These are phyloP conservation scores for Globisporangium polare DNA, from an alignment of 352 stramenopile species.

Conservation along the genomic window DNA sequence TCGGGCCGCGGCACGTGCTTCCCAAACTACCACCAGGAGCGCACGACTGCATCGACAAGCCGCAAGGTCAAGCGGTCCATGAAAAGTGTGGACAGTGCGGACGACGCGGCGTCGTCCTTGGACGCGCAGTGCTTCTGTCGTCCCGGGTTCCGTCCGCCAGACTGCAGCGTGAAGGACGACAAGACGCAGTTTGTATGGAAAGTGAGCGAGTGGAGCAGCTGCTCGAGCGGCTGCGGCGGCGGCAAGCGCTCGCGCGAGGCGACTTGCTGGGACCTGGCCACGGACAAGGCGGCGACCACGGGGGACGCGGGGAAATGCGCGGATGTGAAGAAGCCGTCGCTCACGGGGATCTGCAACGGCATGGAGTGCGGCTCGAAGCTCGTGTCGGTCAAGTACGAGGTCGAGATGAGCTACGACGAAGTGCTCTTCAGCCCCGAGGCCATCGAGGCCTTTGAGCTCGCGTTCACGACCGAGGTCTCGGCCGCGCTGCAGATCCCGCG, in stretches of 20 bases:
- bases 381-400: constrained; percentile 57
- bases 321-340: constrained; percentile 35
- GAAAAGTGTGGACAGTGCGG: constrained; percentile 6
- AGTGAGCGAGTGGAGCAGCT: constrained; percentile 52
- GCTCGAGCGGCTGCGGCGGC: constrained; percentile 59
- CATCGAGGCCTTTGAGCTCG: constrained; percentile 49
- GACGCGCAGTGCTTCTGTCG: constrained; percentile 59
- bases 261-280: constrained; percentile 32
- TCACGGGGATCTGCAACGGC: constrained; percentile 67
- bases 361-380: constrained; percentile 75
- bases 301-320: constrained; percentile 25
- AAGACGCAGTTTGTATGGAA: constrained; percentile 40
- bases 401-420: constrained; percentile 77
- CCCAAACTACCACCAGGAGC: constrained; percentile 44
- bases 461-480: constrained; percentile 64
- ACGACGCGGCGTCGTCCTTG: constrained; percentile 21
- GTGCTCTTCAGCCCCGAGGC: constrained; percentile 56
- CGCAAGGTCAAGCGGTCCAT: neutral
- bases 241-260: constrained; percentile 41
- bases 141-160: constrained; percentile 49
- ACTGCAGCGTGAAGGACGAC: constrained; percentile 59
- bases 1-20: constrained; percentile 68
- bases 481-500: constrained; percentile 54
- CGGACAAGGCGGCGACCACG: constrained; percentile 20
- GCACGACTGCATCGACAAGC: neutral